Base-by-base conservation (phyloP, 2,329 filamentous ascomycete species). In the Xylariaceae sp. region DNA sequence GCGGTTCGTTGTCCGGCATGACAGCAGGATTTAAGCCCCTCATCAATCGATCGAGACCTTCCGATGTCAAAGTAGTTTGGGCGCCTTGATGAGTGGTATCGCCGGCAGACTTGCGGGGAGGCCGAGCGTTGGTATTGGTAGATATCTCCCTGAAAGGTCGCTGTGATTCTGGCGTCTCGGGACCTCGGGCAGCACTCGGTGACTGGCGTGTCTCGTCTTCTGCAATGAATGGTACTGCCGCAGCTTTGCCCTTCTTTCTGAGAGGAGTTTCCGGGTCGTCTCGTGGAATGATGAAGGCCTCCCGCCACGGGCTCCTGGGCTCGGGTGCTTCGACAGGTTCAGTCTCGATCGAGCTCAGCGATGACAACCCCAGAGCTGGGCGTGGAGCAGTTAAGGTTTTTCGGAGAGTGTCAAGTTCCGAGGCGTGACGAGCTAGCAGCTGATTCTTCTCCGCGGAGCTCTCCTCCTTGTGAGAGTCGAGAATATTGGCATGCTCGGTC, bases 11-110 rank as follows among this genome's bases (percentile, higher is more conserved):
- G 7, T 32, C 52, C 12, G 16, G 31, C 62, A 56, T 40, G 57
- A 13, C 6, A 7, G 13, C 30, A n/a, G 6, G 8, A 30, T 46
- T 45, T 52, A 78, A 80, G 40, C 74, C 72, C 50, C 76, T 75
- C 42, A 94, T 66, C 56, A 95, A 73, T 41, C 80, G 76, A 52
- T 95, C 89, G 49, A 95, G 88, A 42, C 85, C 82, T 37, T 85
- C 79, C 0, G 87, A 79, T n/a, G 89, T 94, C 22, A 96, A 71
- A 30, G 84, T 74, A 18, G 90, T 96, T 65, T 96, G 91, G 12
- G 86, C 85, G 39, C 83, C 79, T 51, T 85, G 83, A 54, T 95
- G 88, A 16, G 73, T 68, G 46, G 74, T 84, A 41, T 67, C 62
- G 31, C 67, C 47, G 17, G 59, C 39, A 17, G 49, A 54, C 54